Percentiles rank a stretch among this genome's conserved stretches.
Conservation (phyloP, 805 yeast species). For the Priceomyces carsonii region DNA sequence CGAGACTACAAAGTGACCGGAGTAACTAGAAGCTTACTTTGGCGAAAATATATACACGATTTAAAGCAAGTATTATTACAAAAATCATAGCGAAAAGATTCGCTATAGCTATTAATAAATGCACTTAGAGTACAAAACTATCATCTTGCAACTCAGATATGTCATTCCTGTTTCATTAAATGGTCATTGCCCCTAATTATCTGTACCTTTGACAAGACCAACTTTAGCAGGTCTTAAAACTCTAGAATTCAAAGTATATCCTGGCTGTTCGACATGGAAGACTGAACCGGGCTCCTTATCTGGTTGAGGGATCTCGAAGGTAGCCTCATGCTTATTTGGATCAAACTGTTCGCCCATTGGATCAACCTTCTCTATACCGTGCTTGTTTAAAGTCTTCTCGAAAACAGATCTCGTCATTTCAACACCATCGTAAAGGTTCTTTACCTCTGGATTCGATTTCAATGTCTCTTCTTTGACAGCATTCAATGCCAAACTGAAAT, state of each 20-base stretch:
- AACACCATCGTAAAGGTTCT: constrained; percentile 82
- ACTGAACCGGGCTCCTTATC: constrained; percentile 91
- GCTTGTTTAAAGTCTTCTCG: constrained; percentile 76
- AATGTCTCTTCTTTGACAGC: constrained; percentile 67
- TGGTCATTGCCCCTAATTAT: constrained; percentile 7
- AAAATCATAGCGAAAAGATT: too few species aligned
- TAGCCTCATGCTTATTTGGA: constrained; percentile 91
- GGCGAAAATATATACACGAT: too few species aligned
- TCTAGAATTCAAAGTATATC: constrained; percentile 81
- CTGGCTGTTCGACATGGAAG: constrained; percentile 89
- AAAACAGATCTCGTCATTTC: constrained; percentile 85
- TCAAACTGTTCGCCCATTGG: constrained; percentile 86
- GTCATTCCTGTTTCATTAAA: too few species aligned
- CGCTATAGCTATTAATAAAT: too few species aligned
- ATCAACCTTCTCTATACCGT: constrained; percentile 78
- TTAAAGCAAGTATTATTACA: too few species aligned
- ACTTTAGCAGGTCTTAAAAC: constrained; percentile 95
- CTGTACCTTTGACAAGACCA: constrained; percentile 73
- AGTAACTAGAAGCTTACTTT: too few species aligned
- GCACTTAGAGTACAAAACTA: too few species aligned
- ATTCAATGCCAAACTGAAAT: constrained; percentile 81
- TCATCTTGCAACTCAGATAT: too few species aligned
- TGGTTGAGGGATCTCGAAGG: constrained; percentile 83
- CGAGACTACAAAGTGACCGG: too few species aligned
- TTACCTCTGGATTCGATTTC: constrained; percentile 60